These are phyloP conservation scores for Coffea humblotiana DNA, from an alignment of 305 asterid species.

Conservation along the genomic window DNA sequence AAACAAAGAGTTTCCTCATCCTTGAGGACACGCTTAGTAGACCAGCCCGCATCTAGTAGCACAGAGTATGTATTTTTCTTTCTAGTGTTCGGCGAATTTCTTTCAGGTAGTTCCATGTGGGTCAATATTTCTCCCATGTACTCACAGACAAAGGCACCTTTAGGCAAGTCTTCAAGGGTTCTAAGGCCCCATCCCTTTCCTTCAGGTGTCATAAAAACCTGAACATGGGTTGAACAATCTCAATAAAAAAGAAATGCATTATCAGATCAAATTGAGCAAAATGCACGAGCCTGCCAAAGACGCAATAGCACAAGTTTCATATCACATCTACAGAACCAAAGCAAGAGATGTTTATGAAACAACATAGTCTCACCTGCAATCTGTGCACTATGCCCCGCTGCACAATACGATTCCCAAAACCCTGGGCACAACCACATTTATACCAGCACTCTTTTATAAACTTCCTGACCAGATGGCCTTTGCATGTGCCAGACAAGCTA, in stretches of 20 bases:
- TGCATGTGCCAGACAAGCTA: constrained; percentile 57
- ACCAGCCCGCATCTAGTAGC: constrained; percentile 53
- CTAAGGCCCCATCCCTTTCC: constrained; percentile 61
- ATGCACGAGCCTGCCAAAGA: neutral
- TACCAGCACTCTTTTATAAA: constrained; percentile 90
- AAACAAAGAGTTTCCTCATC: constrained; percentile 51
- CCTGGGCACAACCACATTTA: constrained; percentile 77
- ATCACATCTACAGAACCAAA: neutral
- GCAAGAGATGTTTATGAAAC: neutral
- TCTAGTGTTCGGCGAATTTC: constrained; percentile 26
- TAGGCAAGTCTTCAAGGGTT: constrained; percentile 49
- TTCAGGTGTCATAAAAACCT: constrained; percentile 52
- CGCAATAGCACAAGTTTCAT: neutral
- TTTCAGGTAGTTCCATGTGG: constrained; percentile 34
- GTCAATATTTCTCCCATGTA: constrained; percentile 58
- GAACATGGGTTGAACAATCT: constrained; percentile 6
- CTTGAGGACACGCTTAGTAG: constrained; percentile 41
- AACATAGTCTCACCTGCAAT: constrained; percentile 51
- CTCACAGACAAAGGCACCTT: constrained; percentile 58
- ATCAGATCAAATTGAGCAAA: neutral
- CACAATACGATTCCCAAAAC: constrained; percentile 85
- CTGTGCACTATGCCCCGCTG: constrained; percentile 73
- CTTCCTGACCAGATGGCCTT: constrained; percentile 72
- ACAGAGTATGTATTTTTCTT: constrained; percentile 38
- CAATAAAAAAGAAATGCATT: neutral